A percentile compares a stretch with the other conserved stretches of the same genome.
These are phyloP conservation scores for Rubia yunnanensis DNA, from an alignment of 257 asterid genomes.

Conservation along the genomic window DNA sequence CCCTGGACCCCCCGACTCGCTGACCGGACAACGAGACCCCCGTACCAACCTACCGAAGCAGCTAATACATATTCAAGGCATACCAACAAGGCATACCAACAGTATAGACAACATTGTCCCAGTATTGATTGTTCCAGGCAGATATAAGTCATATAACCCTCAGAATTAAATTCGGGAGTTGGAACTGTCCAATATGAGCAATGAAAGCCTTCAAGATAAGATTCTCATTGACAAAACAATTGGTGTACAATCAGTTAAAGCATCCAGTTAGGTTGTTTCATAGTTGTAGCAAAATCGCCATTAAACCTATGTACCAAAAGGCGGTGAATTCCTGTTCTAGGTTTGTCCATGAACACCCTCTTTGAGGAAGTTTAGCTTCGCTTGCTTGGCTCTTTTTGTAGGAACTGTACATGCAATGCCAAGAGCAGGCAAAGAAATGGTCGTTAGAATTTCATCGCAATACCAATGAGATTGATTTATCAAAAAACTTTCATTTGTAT, in stretches of 20 bases:
- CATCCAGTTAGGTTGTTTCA: constrained; percentile 1
- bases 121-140: no score
- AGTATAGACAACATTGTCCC: no score
- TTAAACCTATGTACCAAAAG: neutral
- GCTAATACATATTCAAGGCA: no score
- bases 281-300: constrained; percentile 10
- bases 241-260: neutral
- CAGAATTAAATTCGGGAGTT: neutral
- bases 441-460: constrained; percentile 1
- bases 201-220: neutral
- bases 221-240: neutral
- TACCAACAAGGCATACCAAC: no score
- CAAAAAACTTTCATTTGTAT: neutral
- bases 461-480: neutral
- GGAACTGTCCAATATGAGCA: neutral
- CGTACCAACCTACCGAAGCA: no score
- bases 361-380: constrained; percentile 50
- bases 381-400: constrained; percentile 51
- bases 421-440: neutral
- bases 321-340: constrained; percentile 17
- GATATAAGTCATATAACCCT: no score
- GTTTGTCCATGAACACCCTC: constrained; percentile 32
- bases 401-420: constrained; percentile 56
- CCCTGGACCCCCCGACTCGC: no score
- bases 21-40: no score